Evolutionary conservation across 495 filamentous ascomycete species (phyloP).

Genomic region (Staphylotrichum tortipilum): DNA sequence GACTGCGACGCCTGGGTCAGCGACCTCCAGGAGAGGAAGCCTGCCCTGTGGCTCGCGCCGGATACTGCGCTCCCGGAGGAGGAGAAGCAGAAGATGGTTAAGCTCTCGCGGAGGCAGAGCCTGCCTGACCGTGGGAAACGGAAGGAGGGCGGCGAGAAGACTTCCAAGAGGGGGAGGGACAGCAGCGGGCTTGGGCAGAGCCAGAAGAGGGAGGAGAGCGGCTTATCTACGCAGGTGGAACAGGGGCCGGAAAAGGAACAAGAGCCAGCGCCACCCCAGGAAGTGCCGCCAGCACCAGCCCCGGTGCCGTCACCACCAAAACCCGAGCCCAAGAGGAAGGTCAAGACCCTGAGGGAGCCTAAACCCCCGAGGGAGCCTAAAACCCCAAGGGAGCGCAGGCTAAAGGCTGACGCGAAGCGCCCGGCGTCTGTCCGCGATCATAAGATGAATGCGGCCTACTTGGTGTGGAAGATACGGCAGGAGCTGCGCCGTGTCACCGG

Average conservation of each 20-base stretch:
- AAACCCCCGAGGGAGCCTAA: slow-evolving; percentile 11
- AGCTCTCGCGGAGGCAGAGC: slow-evolving; percentile 21
- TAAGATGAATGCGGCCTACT: slow-evolving; percentile 29
- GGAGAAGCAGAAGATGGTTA: slow-evolving; percentile 24
- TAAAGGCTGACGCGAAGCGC: slow-evolving; percentile 26
- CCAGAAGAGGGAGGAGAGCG: slow-evolving; percentile 2
- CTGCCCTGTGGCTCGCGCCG: slow-evolving; percentile 47
- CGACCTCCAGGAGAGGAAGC: slow-evolving; percentile 46
- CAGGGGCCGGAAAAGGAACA: not conserved
- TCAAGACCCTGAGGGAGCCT: slow-evolving; percentile 6
- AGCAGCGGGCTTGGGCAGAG: not conserved
- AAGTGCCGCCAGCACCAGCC: slow-evolving; percentile 3
- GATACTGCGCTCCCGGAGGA: slow-evolving; percentile 26
- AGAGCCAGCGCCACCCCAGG: not conserved
- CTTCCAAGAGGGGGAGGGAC: slow-evolving; percentile 14
- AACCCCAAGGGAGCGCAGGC: slow-evolving; percentile 10
- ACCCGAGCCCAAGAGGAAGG: not conserved
- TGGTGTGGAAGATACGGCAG: slow-evolving; percentile 23
- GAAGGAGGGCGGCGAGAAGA: slow-evolving; percentile 15
- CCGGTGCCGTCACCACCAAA: slow-evolving; percentile 6
- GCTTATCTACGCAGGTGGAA: not conserved
- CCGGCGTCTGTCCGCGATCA: slow-evolving; percentile 28
- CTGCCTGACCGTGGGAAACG: slow-evolving; percentile 20
- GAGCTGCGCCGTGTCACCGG: slow-evolving; percentile 20
- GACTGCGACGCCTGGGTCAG: slow-evolving; percentile 64